Base-by-base conservation (phyloP, 2,329 filamentous ascomycete genomes). In the Lasiodiplodia sp. region DNA sequence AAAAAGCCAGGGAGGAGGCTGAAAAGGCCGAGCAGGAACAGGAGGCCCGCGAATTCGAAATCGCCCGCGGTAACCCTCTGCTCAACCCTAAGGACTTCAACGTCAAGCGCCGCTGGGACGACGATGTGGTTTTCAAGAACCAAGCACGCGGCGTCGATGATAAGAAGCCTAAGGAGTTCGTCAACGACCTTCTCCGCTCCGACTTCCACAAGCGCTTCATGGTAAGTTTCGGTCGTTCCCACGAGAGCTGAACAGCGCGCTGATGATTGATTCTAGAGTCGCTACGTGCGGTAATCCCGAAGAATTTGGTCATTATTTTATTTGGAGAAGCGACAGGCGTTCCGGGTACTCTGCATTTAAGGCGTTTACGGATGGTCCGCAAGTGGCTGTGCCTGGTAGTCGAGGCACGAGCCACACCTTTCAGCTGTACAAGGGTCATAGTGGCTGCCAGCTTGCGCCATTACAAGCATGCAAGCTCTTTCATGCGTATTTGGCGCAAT, bases 161-260 rank as follows among this genome's bases (percentile, higher is more conserved):
- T 71, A 94, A 91, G 84, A 89, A 91, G 71, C 94, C 91, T 84
- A 96, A 95, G 84, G 94, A 97, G 81, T 99, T 99, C 82, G 94
- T 99, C 80, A 99, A 99, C 78, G 94, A 98, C 81, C 85, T 97
- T 76, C 83, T 98, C 71, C 90, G 95, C 71, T 97, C 94, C 37
- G 96, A 99, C 81, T 99, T 99, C 80, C 96, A 99, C 84, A 96
- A 94, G 82, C 90, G 94, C 71, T 99, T 99, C 80, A 99, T 99
- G 96, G 86, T 87, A 79, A 79, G 82, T 71, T 12, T 34, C 23
- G 14, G 10, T 21, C 25, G 18, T 55, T 1, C 14, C 7, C 38
- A 4, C 3, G 44, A 11, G 8, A 53, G 23, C 14, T 25, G 40
- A 34, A 8, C 16, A 21, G 14, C 7, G 16, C 44, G 21, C 66